Base-by-base conservation (phyloP, 2,329 filamentous ascomycete species). In the Apiospora koreana region DNA sequence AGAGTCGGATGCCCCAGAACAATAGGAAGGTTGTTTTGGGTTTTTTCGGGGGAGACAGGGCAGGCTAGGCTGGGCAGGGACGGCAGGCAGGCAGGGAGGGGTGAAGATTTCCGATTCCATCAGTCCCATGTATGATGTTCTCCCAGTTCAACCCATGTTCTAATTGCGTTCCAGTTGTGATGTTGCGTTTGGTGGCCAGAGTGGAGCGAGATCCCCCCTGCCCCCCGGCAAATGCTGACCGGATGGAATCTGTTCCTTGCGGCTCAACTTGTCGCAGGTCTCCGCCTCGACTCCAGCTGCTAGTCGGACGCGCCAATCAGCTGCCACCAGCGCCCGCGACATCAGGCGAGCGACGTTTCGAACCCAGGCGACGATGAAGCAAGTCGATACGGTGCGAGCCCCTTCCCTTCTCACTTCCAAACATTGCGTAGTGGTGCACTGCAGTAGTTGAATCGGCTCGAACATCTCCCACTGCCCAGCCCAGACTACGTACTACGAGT, bases 321-420 rank as follows among this genome's bases (percentile, higher is more conserved):
- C 66, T 66, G n/a, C 41, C 28, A 35, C 3, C 18, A 10, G 69
- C 21, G 31, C 67, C 69, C 69, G 28, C 76, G 70, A 77, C 75
- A 76, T 79, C 77, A 80, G 76, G 78, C 79, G 78, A 72, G 71
- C 71, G 73, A 73, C 72, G 82, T 83, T 83, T 83, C 81, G 81
- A 70, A 74, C 77, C 75, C 78, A 74, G 75, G 77, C 62, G 73
- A 69, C 77, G 81, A 80, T 82, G 81, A 83, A 75, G 80, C 79
- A 76, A 79, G 77, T 79, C 78, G 74, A 80, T 78, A 80, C 78
- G 73, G 77, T 74, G 71, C 74, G 73, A 72, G 71, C 72, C 54
- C 54, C 54, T 71, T 69, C 9, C 54, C 16, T 28, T n/a, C n/a
- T n/a, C n/a, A n/a, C n/a, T n/a, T 62, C 54, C 31, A 62, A 62